Percentiles rank a stretch among this genome's conserved stretches.
Conservation (phyloP, 495 filamentous ascomycete species). For the Penicillium egyptiacum region DNA sequence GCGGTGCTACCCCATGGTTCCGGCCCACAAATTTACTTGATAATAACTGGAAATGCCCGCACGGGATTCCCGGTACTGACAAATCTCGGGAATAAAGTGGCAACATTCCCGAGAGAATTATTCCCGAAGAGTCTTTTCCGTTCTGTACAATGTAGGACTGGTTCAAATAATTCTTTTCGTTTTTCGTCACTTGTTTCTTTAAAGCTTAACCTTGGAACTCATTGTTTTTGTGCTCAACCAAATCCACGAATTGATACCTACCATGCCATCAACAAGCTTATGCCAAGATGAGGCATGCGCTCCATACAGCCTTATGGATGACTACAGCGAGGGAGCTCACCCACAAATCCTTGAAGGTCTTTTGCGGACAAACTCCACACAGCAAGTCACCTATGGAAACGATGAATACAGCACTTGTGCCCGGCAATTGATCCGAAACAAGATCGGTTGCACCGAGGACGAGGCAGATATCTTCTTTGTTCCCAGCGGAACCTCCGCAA, state of each 20-base stretch:
- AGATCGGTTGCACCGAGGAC: conserved; percentile 32
- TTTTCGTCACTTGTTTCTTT: not conserved
- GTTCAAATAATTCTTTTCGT: not conserved
- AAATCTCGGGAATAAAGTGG: conserved; percentile 29
- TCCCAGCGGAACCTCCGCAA: conserved; percentile 46
- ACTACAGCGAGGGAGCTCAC: conserved; percentile 50
- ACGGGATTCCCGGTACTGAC: conserved; percentile 4
- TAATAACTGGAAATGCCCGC: conserved; percentile 1
- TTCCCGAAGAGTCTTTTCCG: conserved; percentile 13
- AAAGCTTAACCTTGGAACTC: conserved; percentile 4
- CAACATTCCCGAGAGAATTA: conserved; percentile 27
- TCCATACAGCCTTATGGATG: conserved; percentile 47
- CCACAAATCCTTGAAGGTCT: conserved; percentile 46
- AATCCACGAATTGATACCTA: not conserved
- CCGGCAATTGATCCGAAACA: conserved; percentile 32
- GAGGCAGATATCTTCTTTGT: conserved; percentile 48
- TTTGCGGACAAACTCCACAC: conserved; percentile 37
- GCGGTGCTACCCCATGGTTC: conserved; percentile 1
- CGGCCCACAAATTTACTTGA: conserved; percentile 10
- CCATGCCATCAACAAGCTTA: conserved; percentile 30
- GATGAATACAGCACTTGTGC: conserved; percentile 39
- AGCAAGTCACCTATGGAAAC: conserved; percentile 44
- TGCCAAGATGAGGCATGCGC: conserved; percentile 33
- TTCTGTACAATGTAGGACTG: not conserved
- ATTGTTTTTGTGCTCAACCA: conserved; percentile 2